Percentiles rank a stretch among this genome's conserved stretches.
Evolutionary conservation across 2,329 filamentous ascomycete species (phyloP).

Genomic region (Penicillium freii): DNA sequence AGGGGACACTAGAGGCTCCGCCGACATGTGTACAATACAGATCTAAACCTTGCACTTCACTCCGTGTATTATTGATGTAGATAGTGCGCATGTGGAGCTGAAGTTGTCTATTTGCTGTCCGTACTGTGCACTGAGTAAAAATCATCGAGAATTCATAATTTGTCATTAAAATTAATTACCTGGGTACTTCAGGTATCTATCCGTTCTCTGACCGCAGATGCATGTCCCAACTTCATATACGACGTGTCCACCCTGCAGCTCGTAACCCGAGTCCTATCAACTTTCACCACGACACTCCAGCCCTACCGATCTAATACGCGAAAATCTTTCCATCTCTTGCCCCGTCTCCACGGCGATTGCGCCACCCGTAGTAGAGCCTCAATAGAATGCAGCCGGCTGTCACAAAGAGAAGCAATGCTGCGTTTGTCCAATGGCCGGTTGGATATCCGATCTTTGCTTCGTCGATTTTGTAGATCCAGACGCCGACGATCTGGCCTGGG

Average conservation of each 20-base stretch:
- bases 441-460: constrained; percentile 63
- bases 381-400: constrained; percentile 55
- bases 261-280: background rate
- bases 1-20: background rate
- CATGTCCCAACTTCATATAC: background rate
- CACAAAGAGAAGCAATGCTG: constrained; percentile 59
- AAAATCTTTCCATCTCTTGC: constrained; percentile 23
- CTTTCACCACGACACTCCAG: background rate
- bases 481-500: constrained; percentile 67
- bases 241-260: background rate
- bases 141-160: background rate
- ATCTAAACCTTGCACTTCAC: background rate
- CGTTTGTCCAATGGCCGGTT: constrained; percentile 68
- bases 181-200: background rate
- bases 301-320: constrained; percentile 26
- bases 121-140: background rate
- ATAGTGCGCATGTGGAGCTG: background rate
- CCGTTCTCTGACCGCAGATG: background rate
- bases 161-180: background rate
- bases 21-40: background rate
- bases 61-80: background rate
- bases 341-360: constrained; percentile 35
- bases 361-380: constrained; percentile 56
- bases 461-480: constrained; percentile 69
- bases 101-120: background rate